These are phyloP conservation scores for Coniella vitis DNA, from an alignment of 2,329 filamentous ascomycete genomes.

Conservation along the genomic window DNA sequence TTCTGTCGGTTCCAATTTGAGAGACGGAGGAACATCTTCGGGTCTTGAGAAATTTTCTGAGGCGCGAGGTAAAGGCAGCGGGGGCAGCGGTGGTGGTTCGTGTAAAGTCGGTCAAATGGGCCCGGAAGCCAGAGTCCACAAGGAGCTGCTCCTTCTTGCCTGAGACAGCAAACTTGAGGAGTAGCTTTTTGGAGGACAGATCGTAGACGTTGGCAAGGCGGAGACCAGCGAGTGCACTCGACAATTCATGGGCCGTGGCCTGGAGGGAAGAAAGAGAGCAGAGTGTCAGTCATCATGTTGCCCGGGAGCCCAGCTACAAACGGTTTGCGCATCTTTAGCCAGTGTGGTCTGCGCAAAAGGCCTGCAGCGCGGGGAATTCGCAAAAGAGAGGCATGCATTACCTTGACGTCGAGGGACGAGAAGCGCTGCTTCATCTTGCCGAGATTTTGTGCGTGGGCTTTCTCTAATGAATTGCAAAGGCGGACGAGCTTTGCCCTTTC, in stretches of 20 bases:
- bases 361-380: not conserved
- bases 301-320: not conserved
- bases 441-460: not conserved
- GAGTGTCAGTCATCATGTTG: not conserved
- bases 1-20: slow-evolving; percentile 88
- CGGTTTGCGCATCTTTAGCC: too few species aligned
- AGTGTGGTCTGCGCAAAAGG: not conserved
- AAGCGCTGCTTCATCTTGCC: slow-evolving; percentile 69
- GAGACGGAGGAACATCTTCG: slow-evolving; percentile 71
- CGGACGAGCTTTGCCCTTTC: too few species aligned
- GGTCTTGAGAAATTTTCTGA: slow-evolving; percentile 86
- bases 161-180: slow-evolving; percentile 90
- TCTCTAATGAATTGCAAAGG: too few species aligned
- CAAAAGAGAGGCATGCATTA: slow-evolving; percentile 23
- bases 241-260: slow-evolving; percentile 93
- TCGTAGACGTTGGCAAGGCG: slow-evolving; percentile 94
- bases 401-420: slow-evolving; percentile 72
- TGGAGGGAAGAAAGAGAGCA: slow-evolving; percentile 28
- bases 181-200: slow-evolving; percentile 87
- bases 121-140: slow-evolving; percentile 92
- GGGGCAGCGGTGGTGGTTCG: slow-evolving; percentile 80
- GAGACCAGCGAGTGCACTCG: slow-evolving; percentile 65
- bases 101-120: slow-evolving; percentile 85
- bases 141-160: slow-evolving; percentile 83
- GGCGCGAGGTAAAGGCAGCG: slow-evolving; percentile 73